Conservation (phyloP, 345 rosid genomes). For the Sisymbrium irio region DNA sequence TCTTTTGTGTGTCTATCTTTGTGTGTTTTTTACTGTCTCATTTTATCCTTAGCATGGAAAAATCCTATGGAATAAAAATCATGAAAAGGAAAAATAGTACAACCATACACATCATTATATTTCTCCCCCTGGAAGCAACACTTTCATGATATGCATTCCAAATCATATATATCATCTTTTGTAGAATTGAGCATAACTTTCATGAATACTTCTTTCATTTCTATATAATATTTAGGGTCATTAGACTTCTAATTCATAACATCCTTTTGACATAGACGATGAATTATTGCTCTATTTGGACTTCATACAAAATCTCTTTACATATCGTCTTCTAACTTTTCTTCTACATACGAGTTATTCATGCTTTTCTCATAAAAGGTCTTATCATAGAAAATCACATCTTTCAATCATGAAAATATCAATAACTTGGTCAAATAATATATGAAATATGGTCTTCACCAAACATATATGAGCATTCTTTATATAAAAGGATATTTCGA, state of each 20-base stretch:
- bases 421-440: not conserved
- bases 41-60: no score
- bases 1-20: no score
- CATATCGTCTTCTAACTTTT: not conserved
- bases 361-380: not conserved
- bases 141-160: not conserved
- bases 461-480: no score
- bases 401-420: not conserved
- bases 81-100: no score
- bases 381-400: not conserved
- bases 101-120: no score
- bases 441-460: not conserved
- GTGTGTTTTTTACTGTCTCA: no score
- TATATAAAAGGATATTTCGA: no score
- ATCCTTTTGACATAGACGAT: not conserved
- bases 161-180: not conserved
- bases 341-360: not conserved
- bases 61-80: no score
- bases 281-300: not conserved
- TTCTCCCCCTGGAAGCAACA: no score
- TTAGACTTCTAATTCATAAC: not conserved
- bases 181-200: not conserved
- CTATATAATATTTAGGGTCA: not conserved
- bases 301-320: not conserved
- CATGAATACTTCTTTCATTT: not conserved